Percentiles rank a stretch among this genome's conserved stretches.
Evolutionary conservation across 2,329 filamentous ascomycete species (phyloP).

Genomic region (Aureobasidium uvarum): DNA sequence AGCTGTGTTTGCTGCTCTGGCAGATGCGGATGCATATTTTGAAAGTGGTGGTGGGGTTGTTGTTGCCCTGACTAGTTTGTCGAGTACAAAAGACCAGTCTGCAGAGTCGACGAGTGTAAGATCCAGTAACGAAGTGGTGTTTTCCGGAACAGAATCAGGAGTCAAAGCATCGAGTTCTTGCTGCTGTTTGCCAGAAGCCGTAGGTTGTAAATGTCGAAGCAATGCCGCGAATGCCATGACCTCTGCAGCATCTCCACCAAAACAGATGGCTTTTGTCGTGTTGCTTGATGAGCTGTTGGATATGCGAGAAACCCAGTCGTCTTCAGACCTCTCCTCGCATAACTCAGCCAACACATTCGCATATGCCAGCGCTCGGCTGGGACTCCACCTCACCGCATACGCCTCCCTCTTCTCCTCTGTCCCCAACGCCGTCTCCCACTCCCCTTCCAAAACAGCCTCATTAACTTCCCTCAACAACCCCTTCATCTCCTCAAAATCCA

Average conservation of each 20-base stretch:
- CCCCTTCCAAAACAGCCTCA: background rate
- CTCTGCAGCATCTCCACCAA: constrained; percentile 23
- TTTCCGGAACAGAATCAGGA: background rate
- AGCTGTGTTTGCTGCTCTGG: constrained; percentile 10
- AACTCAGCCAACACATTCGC: constrained; percentile 21
- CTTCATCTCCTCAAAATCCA: constrained; percentile 16
- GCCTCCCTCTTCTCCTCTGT: constrained; percentile 1
- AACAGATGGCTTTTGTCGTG: background rate
- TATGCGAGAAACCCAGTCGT: background rate
- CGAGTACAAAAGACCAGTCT: constrained; percentile 10
- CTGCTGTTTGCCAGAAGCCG: background rate
- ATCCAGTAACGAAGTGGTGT: background rate
- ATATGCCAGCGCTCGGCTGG: constrained; percentile 15
- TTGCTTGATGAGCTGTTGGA: background rate
- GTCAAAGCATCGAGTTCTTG: background rate
- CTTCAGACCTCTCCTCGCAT: background rate
- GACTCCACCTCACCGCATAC: constrained; percentile 22
- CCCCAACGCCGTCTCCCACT: background rate
- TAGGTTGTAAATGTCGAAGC: background rate
- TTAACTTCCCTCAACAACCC: background rate
- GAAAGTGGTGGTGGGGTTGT: constrained; percentile 16
- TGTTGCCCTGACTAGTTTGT: background rate
- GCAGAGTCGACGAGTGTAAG: constrained; percentile 12
- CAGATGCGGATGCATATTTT: constrained; percentile 16
- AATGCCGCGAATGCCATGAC: constrained; percentile 19